Evolutionary conservation across 2,329 filamentous ascomycete genomes (phyloP).

Genomic region (Fusarium sp.): DNA sequence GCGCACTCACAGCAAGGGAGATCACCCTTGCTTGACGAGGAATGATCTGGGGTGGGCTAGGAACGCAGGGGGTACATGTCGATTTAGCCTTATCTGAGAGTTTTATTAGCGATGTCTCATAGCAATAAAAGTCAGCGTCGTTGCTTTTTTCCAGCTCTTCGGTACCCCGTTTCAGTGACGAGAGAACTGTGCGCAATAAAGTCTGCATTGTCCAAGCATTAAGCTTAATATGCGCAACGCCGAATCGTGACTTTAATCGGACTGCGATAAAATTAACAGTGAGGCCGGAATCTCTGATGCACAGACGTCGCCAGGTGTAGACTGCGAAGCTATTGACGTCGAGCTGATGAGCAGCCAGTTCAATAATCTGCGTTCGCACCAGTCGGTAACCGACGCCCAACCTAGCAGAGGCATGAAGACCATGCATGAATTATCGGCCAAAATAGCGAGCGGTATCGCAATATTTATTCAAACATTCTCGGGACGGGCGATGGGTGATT

Average conservation of each 20-base stretch:
- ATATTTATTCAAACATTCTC: background rate
- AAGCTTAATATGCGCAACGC: background rate
- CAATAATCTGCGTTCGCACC: background rate
- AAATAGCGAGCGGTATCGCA: background rate
- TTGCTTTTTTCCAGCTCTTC: background rate
- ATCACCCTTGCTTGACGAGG: background rate
- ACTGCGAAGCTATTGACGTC: background rate
- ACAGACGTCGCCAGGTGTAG: background rate
- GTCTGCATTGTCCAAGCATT: background rate
- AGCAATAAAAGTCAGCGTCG: background rate
- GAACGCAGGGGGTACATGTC: constrained; percentile 6
- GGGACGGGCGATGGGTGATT: background rate
- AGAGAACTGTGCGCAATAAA: background rate
- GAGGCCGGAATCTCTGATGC: background rate
- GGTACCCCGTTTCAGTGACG: background rate
- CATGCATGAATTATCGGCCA: background rate
- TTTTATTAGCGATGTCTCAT: constrained; percentile 17
- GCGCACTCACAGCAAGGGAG: background rate
- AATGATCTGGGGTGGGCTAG: background rate
- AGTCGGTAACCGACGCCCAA: background rate
- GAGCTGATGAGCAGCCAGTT: background rate
- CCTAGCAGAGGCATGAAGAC: background rate
- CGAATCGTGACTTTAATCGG: too few species aligned
- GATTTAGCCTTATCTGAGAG: constrained; percentile 5
- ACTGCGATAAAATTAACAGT: background rate